These are phyloP conservation scores for Cyclostephanos tholiformis DNA, from an alignment of 108 stramenopile species.

Conservation along the genomic window DNA sequence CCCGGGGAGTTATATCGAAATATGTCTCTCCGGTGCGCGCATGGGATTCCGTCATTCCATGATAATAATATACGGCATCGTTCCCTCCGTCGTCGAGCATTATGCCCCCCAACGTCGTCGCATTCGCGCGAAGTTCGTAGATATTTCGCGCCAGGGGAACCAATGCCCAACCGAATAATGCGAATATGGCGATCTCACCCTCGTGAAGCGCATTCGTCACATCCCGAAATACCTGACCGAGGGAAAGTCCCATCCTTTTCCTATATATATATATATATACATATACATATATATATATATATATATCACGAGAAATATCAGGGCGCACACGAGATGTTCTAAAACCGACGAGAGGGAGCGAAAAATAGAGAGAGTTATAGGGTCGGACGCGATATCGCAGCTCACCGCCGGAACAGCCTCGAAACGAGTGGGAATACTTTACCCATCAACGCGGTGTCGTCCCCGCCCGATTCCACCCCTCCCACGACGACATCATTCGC, in stretches of 20 bases:
- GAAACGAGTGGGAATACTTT: conserved; percentile 26
- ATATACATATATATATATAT: too few relatives aligned
- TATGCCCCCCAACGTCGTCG: background rate
- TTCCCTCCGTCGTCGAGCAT: background rate
- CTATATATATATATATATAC: too few relatives aligned
- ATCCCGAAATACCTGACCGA: conserved; percentile 25
- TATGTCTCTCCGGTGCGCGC: conserved; percentile 12
- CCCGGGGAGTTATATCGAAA: conserved; percentile 37
- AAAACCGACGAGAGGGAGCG: too few relatives aligned
- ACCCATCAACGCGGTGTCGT: conserved; percentile 5
- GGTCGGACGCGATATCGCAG: too few relatives aligned
- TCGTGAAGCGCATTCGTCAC: conserved; percentile 22
- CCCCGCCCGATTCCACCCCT: background rate
- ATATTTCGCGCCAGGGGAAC: conserved; percentile 15
- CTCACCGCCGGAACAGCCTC: conserved; percentile 11
- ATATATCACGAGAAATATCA: too few relatives aligned
- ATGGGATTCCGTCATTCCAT: background rate
- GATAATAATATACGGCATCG: background rate
- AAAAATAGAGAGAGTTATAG: too few relatives aligned
- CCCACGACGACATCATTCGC: too few relatives aligned
- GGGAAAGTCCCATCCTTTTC: conserved; percentile 10
- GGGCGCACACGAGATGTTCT: too few relatives aligned
- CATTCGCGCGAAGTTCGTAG: conserved; percentile 27
- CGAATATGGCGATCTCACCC: conserved; percentile 35
- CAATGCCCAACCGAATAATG: conserved; percentile 35